Conservation (phyloP, 768 basidiomycete genomes). For the Boletus bicolor region DNA sequence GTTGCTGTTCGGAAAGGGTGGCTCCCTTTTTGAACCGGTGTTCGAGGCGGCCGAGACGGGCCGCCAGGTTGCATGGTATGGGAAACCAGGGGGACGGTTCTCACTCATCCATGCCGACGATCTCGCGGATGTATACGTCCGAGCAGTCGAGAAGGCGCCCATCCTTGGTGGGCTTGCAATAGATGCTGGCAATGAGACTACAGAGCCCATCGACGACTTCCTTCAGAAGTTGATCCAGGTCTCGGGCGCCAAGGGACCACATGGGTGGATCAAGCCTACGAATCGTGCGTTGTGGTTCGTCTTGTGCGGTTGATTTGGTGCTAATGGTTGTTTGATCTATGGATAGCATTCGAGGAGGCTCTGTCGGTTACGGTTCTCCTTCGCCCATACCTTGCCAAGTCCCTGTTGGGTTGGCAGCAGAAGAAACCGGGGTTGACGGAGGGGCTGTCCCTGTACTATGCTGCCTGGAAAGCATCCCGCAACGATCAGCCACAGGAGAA, state of each 20-base stretch:
- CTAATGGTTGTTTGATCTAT: not conserved
- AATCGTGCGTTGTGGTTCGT: slow-evolving; percentile 20
- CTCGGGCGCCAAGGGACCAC: slow-evolving; percentile 26
- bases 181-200: slow-evolving; percentile 28
- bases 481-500: slow-evolving; percentile 6
- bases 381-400: slow-evolving; percentile 26
- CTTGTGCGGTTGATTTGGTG: not conserved
- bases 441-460: slow-evolving; percentile 31
- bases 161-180: slow-evolving; percentile 30
- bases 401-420: slow-evolving; percentile 33
- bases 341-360: slow-evolving; percentile 24
- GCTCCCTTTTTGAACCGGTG: slow-evolving; percentile 18
- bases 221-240: slow-evolving; percentile 25
- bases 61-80: slow-evolving; percentile 24
- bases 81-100: slow-evolving; percentile 26
- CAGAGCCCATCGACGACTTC: slow-evolving; percentile 30
- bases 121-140: slow-evolving; percentile 33
- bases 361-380: slow-evolving; percentile 17
- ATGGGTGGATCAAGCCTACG: slow-evolving; percentile 18
- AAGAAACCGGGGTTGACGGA: slow-evolving; percentile 33
- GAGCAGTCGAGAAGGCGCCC: slow-evolving; percentile 32
- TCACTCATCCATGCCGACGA: slow-evolving; percentile 34
- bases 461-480: slow-evolving; percentile 21
- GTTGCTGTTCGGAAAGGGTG: slow-evolving; percentile 30
- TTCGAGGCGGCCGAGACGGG: slow-evolving; percentile 24